Base-by-base conservation (phyloP, 2,329 filamentous ascomycete genomes). In the Golovinomyces cichoracearum region DNA sequence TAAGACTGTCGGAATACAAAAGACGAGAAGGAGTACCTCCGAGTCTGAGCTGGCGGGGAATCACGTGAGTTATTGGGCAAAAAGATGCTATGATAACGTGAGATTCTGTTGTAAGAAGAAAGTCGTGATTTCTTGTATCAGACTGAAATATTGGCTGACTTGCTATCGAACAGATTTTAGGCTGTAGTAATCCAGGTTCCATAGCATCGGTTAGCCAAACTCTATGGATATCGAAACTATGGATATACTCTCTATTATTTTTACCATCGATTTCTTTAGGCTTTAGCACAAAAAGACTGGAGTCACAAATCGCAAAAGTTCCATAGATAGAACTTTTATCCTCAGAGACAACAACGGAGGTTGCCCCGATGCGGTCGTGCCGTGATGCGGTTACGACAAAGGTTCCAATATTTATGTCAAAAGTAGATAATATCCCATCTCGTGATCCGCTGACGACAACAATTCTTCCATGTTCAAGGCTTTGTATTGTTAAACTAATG, bases 71-170 rank as follows among this genome's bases (percentile, higher is more conserved):
- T 25, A 64, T 61, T 5, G 61, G 56, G 49, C 69, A 65, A 41
- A 78, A 57, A 42, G 74, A 68, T 4, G 71, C 66, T 31, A 79
- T 57, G 21, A 76, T 62, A 27, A 79, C 60, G 12, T 64, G 64
- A 7, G 66, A 61, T 4, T 67, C 68, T 2, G 71, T 62, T 31
- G 74, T 60, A 50, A 78, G 61, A 22, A 76, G 52, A 9, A 67
- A 63, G 9, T 64, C 64, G 3, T 55, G 51, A 45, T 52, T 54
- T 17, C 27, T 45, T 10, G 48, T 49, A 15, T 50, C 51, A 10
- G 48, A 51, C 7, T 51, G 45, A 42, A 60, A 63, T 61, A 38
- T 61, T 54, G 7, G 58, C 56, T 74, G 58, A 27, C 63, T 66
- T 7, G 66, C 62, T 3, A 68, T 64, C 1, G 67, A 68, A 47